phyloP scores from a whole-genome alignment of 768 basidiomycete species.

The Boletus subcaerulescens region DNA sequence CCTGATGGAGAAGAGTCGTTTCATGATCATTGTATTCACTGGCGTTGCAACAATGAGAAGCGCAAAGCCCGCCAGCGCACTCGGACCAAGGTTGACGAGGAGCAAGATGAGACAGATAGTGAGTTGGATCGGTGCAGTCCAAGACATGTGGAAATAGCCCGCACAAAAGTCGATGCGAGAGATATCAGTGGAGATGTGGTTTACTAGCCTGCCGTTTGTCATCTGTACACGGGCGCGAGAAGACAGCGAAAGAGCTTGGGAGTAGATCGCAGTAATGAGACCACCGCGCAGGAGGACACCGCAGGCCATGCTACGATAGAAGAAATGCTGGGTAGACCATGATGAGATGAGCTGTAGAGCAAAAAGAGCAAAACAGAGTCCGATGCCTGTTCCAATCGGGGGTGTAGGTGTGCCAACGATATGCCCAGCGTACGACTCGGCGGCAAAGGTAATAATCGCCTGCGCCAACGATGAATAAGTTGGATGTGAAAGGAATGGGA shows the following conservation, averaged over 20 bases:
- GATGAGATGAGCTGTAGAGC: conserved; percentile 65
- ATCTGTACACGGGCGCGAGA: conserved; percentile 76
- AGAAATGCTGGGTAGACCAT: conserved; percentile 75
- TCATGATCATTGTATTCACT: conserved; percentile 71
- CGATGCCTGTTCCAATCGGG: conserved; percentile 59
- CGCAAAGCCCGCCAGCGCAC: conserved; percentile 52
- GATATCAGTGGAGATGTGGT: conserved; percentile 91
- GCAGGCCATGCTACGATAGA: conserved; percentile 68
- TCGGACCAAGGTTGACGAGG: conserved; percentile 65
- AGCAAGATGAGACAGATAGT: conserved; percentile 73
- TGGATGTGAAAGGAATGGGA: not conserved
- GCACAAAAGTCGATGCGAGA: conserved; percentile 88
- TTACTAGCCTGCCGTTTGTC: conserved; percentile 86
- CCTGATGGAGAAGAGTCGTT: conserved; percentile 54
- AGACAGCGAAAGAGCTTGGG: conserved; percentile 70
- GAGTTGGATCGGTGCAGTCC: conserved; percentile 77
- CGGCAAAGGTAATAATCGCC: conserved; percentile 71
- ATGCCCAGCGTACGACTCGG: conserved; percentile 55
- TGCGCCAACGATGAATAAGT: conserved; percentile 20
- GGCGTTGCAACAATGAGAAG: conserved; percentile 73
- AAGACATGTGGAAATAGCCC: conserved; percentile 78
- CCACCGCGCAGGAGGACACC: conserved; percentile 84
- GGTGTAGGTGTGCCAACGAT: conserved; percentile 37
- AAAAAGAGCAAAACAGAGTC: conserved; percentile 68
- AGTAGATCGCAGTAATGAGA: conserved; percentile 84